Evolutionary conservation across 257 asterid genomes (phyloP).

Genomic region (Solanum chaucha): DNA sequence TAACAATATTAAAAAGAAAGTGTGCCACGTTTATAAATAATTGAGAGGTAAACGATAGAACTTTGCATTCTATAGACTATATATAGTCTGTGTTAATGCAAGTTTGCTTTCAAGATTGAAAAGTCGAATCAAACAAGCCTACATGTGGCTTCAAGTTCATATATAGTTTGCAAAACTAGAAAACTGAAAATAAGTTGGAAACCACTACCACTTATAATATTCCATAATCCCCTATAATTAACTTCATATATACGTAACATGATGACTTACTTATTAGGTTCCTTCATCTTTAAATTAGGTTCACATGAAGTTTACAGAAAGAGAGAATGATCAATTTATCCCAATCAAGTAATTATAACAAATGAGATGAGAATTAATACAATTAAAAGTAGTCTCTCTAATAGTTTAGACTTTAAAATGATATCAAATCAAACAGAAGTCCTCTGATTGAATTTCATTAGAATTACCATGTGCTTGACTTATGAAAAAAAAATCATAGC

Average conservation of each 20-base stretch:
- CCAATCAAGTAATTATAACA: neutral
- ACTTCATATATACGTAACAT: neutral
- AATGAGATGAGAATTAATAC: neutral
- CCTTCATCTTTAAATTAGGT: neutral
- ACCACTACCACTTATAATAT: neutral
- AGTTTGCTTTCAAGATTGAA: slow-evolving; percentile 24
- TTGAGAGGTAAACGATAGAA: neutral
- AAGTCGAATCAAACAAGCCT: neutral
- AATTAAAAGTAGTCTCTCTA: neutral
- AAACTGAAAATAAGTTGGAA: neutral
- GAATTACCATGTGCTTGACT: neutral
- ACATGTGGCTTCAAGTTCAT: neutral
- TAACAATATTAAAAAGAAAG: neutral
- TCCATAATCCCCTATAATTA: neutral
- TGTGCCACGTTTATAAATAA: neutral
- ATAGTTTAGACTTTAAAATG: too few species aligned
- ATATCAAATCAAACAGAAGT: neutral
- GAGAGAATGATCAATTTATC: neutral
- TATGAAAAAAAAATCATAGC: neutral
- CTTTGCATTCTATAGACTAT: neutral
- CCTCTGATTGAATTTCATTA: too few species aligned
- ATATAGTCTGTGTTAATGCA: too few species aligned
- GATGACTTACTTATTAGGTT: neutral
- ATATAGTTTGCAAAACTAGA: neutral
- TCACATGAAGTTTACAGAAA: neutral